These are phyloP conservation scores for Chaetomium cochliodes DNA, from an alignment of 495 filamentous ascomycete species.

Conservation along the genomic window DNA sequence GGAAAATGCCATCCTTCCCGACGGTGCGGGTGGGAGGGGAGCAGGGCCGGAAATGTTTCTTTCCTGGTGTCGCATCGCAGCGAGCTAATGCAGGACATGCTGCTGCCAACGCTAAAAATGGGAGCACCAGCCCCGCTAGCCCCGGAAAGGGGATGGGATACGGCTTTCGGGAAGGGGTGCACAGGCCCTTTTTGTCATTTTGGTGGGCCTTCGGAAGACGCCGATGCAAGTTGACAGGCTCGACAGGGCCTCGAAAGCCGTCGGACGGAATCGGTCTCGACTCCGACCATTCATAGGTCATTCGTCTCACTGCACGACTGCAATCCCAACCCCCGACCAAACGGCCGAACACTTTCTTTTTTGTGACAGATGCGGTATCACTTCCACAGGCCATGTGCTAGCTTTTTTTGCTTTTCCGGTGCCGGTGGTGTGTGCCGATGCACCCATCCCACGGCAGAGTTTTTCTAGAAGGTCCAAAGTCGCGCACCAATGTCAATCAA, in stretches of 20 bases:
- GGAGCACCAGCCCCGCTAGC: slow-evolving; percentile 1
- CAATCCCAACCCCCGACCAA: background rate
- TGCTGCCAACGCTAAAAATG: slow-evolving; percentile 15
- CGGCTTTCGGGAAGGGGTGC: background rate
- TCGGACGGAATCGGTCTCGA: slow-evolving; percentile 17
- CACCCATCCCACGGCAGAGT: background rate
- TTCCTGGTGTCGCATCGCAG: slow-evolving; percentile 17
- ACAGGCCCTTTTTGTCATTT: background rate
- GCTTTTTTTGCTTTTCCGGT: background rate
- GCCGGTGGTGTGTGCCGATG: background rate
- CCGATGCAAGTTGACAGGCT: slow-evolving; percentile 7
- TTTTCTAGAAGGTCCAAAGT: slow-evolving; percentile 3
- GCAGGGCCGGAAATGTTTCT: background rate
- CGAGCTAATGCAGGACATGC: slow-evolving; percentile 19
- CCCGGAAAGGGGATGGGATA: slow-evolving; percentile 2
- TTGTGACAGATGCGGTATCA: background rate
- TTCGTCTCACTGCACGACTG: background rate
- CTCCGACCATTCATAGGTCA: slow-evolving; percentile 1
- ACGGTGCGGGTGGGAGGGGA: background rate
- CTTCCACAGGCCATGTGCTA: background rate
- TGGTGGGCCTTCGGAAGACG: slow-evolving; percentile 14
- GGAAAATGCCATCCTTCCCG: background rate
- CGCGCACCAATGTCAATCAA: background rate
- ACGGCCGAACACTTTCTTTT: background rate
- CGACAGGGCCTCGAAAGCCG: background rate